Percentiles rank a stretch among this genome's conserved stretches.
Evolutionary conservation across 2,329 filamentous ascomycete genomes (phyloP).

Genomic region (Talaromyces sp.): DNA sequence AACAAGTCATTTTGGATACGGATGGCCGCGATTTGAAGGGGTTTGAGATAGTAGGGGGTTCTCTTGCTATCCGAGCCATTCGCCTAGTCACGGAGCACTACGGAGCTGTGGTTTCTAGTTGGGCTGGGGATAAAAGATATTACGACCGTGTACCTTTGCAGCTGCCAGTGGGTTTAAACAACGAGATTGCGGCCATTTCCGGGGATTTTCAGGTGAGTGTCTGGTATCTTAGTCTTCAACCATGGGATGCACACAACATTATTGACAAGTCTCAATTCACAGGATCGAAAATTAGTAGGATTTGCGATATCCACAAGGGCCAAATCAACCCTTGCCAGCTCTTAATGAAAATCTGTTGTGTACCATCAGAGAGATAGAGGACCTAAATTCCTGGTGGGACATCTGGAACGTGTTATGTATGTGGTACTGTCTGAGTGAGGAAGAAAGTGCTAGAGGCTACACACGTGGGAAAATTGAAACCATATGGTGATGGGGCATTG

Average conservation of each 20-base stretch:
- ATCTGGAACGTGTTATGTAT: too few species aligned
- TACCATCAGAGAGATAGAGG: too few species aligned
- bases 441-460: too few species aligned
- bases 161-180: not conserved
- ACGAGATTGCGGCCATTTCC: not conserved
- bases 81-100: not conserved
- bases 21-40: not conserved
- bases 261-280: not conserved
- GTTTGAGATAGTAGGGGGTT: not conserved
- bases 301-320: too few species aligned
- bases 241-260: not conserved
- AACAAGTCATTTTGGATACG: not conserved
- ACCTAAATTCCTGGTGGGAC: too few species aligned
- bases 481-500: too few species aligned
- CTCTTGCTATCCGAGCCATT: not conserved
- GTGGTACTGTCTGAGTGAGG: too few species aligned
- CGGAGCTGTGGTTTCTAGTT: not conserved
- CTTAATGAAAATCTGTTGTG: too few species aligned
- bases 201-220: not conserved
- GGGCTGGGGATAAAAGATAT: not conserved
- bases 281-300: not conserved
- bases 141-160: too few species aligned
- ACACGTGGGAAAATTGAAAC: too few species aligned
- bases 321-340: too few species aligned
- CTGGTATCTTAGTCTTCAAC: not conserved